Evolutionary conservation across 176 grass and related monocot species (phyloP).

Genomic region (Paspalum notatum): DNA sequence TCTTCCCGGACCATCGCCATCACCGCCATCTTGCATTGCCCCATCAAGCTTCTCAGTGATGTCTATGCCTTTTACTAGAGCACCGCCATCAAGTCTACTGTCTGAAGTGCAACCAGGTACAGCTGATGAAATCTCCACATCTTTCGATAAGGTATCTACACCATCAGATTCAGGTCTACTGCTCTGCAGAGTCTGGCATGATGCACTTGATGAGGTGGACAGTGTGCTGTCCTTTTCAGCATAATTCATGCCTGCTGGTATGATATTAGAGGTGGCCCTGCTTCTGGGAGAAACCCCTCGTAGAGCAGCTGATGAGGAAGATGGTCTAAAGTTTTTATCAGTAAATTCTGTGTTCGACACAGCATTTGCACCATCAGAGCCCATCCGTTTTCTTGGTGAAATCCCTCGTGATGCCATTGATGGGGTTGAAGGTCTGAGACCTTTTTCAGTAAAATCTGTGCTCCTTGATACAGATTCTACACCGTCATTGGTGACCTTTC

Average conservation of each 20-base stretch:
- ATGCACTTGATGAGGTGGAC: constrained; percentile 36
- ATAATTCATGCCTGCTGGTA: constrained; percentile 29
- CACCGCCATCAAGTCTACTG: constrained; percentile 35
- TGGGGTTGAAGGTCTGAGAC: not conserved
- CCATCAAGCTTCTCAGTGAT: constrained; percentile 28
- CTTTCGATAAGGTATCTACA: constrained; percentile 22
- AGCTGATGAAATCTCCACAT: constrained; percentile 23
- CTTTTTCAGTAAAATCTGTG: constrained; percentile 33
- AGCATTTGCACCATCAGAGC: constrained; percentile 24
- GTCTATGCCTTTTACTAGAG: constrained; percentile 31
- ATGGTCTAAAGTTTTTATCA: constrained; percentile 43
- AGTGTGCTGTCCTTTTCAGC: constrained; percentile 36
- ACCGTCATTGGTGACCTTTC: constrained; percentile 21
- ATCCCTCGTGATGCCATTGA: constrained; percentile 32
- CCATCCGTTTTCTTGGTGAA: constrained; percentile 20
- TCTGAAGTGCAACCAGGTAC: constrained; percentile 35
- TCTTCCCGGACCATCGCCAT: constrained; percentile 40
- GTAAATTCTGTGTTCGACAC: constrained; percentile 34
- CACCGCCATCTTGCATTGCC: constrained; percentile 22
- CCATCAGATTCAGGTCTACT: not conserved
- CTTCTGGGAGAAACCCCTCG: constrained; percentile 49
- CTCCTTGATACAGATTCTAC: constrained; percentile 21
- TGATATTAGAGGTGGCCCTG: constrained; percentile 30
- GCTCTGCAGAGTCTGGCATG: constrained; percentile 2
- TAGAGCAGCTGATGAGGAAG: constrained; percentile 33